Evolutionary conservation across 345 rosid genomes (phyloP), one percentile per base, ranked within the genome.

Genomic region (Boechera divaricarpa): DNA sequence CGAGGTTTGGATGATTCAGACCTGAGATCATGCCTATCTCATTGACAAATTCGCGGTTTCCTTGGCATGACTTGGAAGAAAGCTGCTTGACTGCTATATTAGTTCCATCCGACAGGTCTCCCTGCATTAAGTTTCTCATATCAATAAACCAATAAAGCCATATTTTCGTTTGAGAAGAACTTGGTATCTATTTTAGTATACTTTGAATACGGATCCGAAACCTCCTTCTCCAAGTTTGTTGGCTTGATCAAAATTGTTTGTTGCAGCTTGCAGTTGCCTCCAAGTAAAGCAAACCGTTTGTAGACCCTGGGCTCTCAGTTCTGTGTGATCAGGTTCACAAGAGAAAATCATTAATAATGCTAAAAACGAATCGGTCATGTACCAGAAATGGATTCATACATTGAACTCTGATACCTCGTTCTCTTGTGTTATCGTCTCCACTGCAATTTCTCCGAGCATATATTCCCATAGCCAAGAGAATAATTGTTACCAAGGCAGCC

Each of bases 21-120:
- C 74, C 81, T 39, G 85, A 80, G 9, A 85, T 82, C 84, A 82
- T 72, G 12, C 84, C 86, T 10, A 82, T 69, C 63, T 85, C 87
- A 54, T 74, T 80, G 13, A 85, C 67, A 70, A 85, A 85, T 16
- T 85, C 86, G 0, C 83, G 75, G 57, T 82, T 78, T 51, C 86
- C 86, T 58, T 82, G 87, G 16, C 72, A 49, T 10, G 87, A 82
- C 61, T 77, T 74, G 1, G 87, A 63, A 47, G 87, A 84, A 28
- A 82, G 83, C 35, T 75, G 72, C 61, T 85, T 82, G 5, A 85
- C 81, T 52, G 86, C 86, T 58, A 82, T 61, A 0, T 48, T 1
- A 3, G 72, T 74, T 0, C 86, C 86, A 77, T 71, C 77, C 0
- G 59, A 10, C n/a, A 79, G 5, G 60, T 59, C 38, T 1, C 81